A percentile compares a stretch with the other conserved stretches of the same genome.
Conservation (phyloP, 345 rosid species). For the Melaleuca quinquenervia region DNA sequence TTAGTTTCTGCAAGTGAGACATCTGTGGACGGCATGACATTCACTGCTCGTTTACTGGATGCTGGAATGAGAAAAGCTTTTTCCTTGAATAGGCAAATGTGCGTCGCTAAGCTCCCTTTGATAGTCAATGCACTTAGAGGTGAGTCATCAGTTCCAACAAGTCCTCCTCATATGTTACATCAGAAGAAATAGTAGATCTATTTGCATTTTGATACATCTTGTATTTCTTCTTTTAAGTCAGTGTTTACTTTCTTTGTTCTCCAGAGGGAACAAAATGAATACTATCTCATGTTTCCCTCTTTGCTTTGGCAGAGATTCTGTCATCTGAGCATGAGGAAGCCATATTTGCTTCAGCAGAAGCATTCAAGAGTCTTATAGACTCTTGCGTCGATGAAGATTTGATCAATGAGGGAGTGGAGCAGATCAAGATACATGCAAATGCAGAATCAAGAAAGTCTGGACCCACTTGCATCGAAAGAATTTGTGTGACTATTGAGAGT, state of each 20-base stretch:
- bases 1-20: conserved; percentile 44
- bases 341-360: conserved; percentile 63
- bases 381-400: conserved; percentile 68
- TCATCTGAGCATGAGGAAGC: conserved; percentile 98
- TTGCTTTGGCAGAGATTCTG: conserved; percentile 55
- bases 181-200: neutral
- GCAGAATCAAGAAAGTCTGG: conserved; percentile 36
- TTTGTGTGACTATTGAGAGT: conserved; percentile 69
- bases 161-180: neutral
- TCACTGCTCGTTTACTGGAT: conserved; percentile 68
- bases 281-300: neutral
- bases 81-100: conserved; percentile 47
- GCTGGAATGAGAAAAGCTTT: conserved; percentile 65
- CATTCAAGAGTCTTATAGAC: conserved; percentile 57
- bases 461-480: conserved; percentile 71
- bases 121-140: conserved; percentile 80
- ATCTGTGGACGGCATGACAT: conserved; percentile 59
- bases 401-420: conserved; percentile 64
- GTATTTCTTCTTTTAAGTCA: neutral
- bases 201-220: neutral
- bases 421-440: conserved; percentile 24
- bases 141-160: conserved; percentile 2
- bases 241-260: neutral
- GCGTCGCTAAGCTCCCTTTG: conserved; percentile 59
- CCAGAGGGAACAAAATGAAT: neutral